Base-by-base conservation (phyloP, 1,139 yeast genomes). In the Lodderomyces oxycetoniae region DNA sequence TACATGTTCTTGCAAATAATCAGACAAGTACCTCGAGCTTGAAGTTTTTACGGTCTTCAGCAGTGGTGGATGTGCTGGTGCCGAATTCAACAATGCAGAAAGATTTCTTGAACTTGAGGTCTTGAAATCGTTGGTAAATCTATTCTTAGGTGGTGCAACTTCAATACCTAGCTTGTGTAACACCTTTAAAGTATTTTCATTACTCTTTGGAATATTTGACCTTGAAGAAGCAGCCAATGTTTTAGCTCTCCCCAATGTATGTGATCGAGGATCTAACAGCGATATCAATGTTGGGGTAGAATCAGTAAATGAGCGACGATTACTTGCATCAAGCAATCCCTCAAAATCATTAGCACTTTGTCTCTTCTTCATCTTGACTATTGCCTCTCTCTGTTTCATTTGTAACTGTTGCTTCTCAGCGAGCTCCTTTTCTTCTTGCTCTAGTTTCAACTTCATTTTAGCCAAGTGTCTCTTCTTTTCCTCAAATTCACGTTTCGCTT, bases 101-200 rank as follows among this genome's bases (percentile, higher is more conserved):
- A 72, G 62, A 40, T 64, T 57, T 40, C 59, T 67, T 1, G 75
- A 67, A 32, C 72, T 64, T 4, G 74, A 64, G 17, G 74, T 65
- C 41, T 68, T 65, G 36, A 63, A 48, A 32, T 47, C 48, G n/a
- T 54, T 44, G 9, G n/a, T 14, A 25, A 42, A 43, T n/a, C 57
- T 43, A 17, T 30, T 30, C 33, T 44, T 50, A n/a, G 61, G 43
- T 3, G 59, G 48, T 26, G 52, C 44, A 34, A 69, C 46, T 16
- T 62, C 66, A 29, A 71, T 67, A 3, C 78, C 77, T 32, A 71
- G 50, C 39, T 58, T 64, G 35, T 63, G 64, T 37, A 72, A 57
- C 1, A 71, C 71, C 32, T 59, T 59, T 2, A 58, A 53, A 30
- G 69, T 61, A 39, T 41, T 40, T 22, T 41, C 44, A 30, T 38